Evolutionary conservation across 202 grass and related monocot genomes (phyloP).

Genomic region (Setaria viridis): DNA sequence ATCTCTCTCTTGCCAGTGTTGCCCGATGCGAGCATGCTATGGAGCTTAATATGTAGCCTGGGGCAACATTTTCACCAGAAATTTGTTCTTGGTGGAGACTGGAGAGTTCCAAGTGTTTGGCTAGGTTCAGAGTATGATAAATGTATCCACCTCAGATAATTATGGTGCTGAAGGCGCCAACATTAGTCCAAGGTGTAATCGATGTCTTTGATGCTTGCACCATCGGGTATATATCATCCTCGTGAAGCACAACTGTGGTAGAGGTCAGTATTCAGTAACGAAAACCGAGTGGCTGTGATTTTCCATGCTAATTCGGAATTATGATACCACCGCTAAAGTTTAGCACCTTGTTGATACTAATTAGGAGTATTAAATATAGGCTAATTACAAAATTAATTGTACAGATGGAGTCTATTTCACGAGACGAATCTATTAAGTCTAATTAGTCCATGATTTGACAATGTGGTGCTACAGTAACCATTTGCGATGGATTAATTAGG

Average conservation of each 20-base stretch:
- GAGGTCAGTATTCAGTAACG: background rate
- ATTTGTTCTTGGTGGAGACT: background rate
- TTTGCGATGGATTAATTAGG: too few relatives aligned
- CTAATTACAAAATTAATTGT: too few relatives aligned
- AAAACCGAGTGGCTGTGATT: background rate
- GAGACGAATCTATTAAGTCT: too few relatives aligned
- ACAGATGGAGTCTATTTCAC: too few relatives aligned
- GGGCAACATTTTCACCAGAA: constrained; percentile 19
- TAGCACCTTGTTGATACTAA: too few relatives aligned
- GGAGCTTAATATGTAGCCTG: constrained; percentile 14
- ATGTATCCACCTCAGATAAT: constrained; percentile 20
- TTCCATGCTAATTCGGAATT: background rate
- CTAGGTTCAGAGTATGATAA: constrained; percentile 11
- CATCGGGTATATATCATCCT: background rate
- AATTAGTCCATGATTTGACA: too few relatives aligned
- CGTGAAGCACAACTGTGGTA: background rate
- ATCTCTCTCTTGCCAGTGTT: background rate
- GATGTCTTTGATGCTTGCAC: constrained; percentile 3
- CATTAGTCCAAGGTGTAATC: background rate
- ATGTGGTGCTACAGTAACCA: too few relatives aligned
- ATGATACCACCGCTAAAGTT: too few relatives aligned
- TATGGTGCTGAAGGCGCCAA: constrained; percentile 23
- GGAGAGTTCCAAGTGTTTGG: constrained; percentile 6
- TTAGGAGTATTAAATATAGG: too few relatives aligned
- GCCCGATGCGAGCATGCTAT: background rate